Base-by-base conservation (phyloP, 2,329 filamentous ascomycete species). In the Paecilomyces fulvus region DNA sequence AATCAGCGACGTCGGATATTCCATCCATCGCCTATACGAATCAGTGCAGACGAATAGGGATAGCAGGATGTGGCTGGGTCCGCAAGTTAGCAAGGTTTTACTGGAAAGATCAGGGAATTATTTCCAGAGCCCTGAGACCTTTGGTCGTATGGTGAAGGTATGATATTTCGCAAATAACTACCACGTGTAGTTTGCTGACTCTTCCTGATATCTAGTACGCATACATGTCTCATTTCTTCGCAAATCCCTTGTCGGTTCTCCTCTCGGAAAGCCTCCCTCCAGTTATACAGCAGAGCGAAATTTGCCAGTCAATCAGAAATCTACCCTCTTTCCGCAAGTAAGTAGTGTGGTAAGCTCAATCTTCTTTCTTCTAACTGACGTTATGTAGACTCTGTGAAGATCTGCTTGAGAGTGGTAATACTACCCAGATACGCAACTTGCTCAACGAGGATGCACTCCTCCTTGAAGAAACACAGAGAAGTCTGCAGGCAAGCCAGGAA, bases 191-290 rank as follows among this genome's bases (percentile, higher is more conserved):
- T 23, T 30, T 3, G n/a, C 12, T 56, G 5, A 50, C n/a, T 46
- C 2, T 12, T 54, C 56, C 53, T 56, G 49, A 14, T 12, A 6
- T 30, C 7, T 51, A 83, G 74, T 86, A 86, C 67, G 77, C 80
- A 1, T 83, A 82, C 63, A 85, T 86, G 83, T 80, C 80, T 8
- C 80, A 83, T 61, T 85, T 83, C 65, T 86, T 83, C 60, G 82
- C 83, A 25, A 86, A 84, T 63, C 77, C 80, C 6, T 67, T 84
- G 2, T 79, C 79, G 31, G 65, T 81, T 3, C 74, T 85, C 50
- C 67, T 84, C n/a, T 65, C 66, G 49, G 56, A 64, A 7, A 53
- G 62, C 9, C 23, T 51, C 17, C 43, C 59, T 8, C 61, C 66
- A 1, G 52, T 70, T 1, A 59, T 65, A 11, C 51, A 77, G 64